These are phyloP conservation scores for Strobilomyces dryophilus DNA, from an alignment of 768 basidiomycete species.

Conservation along the genomic window DNA sequence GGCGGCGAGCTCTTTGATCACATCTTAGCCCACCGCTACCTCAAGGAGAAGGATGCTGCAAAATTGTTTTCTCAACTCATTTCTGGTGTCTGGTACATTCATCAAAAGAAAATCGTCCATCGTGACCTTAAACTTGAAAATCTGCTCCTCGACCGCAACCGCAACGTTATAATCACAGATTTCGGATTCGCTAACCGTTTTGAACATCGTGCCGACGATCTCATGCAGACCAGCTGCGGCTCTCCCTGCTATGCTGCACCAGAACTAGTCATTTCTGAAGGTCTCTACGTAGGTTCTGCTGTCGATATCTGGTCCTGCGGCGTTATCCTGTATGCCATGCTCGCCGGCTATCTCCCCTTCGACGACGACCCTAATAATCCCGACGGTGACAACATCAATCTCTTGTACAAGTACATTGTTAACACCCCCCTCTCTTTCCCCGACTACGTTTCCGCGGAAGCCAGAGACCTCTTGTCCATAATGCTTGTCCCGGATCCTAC, in stretches of 20 bases:
- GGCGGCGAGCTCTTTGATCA: constrained; percentile 99
- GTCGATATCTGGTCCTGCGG: constrained; percentile 98
- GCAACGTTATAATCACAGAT: constrained; percentile 99
- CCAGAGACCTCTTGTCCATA: constrained; percentile 75
- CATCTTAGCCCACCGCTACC: constrained; percentile 95
- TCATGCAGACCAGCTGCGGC: constrained; percentile 98
- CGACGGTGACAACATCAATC: constrained; percentile 98
- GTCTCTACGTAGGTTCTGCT: constrained; percentile 93
- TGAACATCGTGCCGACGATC: constrained; percentile 86
- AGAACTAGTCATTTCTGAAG: constrained; percentile 95
- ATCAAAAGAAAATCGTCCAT: constrained; percentile 98
- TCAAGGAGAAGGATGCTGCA: constrained; percentile 90
- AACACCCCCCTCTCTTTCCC: constrained; percentile 96
- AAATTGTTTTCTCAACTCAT: constrained; percentile 97
- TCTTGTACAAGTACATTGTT: constrained; percentile 98
- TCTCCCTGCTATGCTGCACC: constrained; percentile 98
- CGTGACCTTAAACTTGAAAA: constrained; percentile 99
- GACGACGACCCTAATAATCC: constrained; percentile 99
- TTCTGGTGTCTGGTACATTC: constrained; percentile 98
- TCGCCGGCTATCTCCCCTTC: constrained; percentile 96
- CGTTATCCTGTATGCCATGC: constrained; percentile 95
- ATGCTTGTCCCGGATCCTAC: constrained; percentile 96
- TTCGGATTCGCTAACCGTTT: constrained; percentile 99
- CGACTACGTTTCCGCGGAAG: constrained; percentile 85
- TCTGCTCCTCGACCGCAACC: constrained; percentile 90